Base-by-base conservation (phyloP, 1,284 basidiomycete species). In the Cutaneotrichosporon curvatum region DNA sequence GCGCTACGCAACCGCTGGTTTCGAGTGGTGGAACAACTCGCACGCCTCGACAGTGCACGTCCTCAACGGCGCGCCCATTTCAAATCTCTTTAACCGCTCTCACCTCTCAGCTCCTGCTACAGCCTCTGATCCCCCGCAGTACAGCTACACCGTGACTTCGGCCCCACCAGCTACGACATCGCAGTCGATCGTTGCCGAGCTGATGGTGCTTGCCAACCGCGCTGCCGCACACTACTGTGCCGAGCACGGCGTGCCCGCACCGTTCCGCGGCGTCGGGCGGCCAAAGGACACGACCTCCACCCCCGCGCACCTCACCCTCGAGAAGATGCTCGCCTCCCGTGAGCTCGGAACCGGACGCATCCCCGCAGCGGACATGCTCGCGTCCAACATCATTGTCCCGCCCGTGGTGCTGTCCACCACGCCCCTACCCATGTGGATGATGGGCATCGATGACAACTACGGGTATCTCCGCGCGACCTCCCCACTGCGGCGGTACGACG, bases 401-500 rank as follows among this genome's bases (percentile, higher is more conserved):
- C 4, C 21, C 4, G 19, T 20, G 2, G 9, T 9, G 14, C 15
- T 45, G 2, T 15, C 32, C 11, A 23, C 48, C 1, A 30, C 42
- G 14, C 54, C 60, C 3, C 12, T 46, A 8, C 41, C 36, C 12
- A 90, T 97, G 63, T 84, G 78, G 74, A 68, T 74, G 3, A 73
- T 96, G 57, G 90, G 86, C 25, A 69, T 91, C 20, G 40, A 35
- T 16, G 75, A 76, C 1, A 79, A 80, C 42, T 84, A 82, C 9
- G 74, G 74, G 0, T 98, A 99, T 67, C 71, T 78, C 10, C 80
- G 87, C n/a, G 81, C 80, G 4, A 97, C 95, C 1, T 87, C 84
- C 3, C 95, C 95, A 0, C 73, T 99, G 40, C 78, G 95, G 36
- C 79, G 95, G 19, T 96, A 83, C 68, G 71, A 75, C 34, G 95